phyloP scores from a whole-genome alignment of 2,329 filamentous ascomycete species.

The Nigrograna mackinnonii region DNA sequence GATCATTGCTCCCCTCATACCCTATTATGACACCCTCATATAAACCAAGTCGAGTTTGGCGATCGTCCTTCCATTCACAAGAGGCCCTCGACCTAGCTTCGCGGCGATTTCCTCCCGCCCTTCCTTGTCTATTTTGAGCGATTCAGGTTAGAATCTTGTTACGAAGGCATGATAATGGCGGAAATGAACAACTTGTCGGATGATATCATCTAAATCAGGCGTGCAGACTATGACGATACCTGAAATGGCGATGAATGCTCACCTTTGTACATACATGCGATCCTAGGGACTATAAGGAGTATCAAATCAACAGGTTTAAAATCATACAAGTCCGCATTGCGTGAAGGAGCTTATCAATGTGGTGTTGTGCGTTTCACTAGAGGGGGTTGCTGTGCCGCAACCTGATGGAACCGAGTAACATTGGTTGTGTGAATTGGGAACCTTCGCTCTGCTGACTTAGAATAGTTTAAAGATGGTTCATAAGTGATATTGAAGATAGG shows the following conservation, averaged over 20 bases:
- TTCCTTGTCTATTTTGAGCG: slow-evolving; percentile 39
- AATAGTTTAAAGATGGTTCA: too few species aligned
- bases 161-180: slow-evolving; percentile 42
- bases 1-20: slow-evolving; percentile 2
- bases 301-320: too few species aligned
- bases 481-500: too few species aligned
- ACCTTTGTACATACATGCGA: slow-evolving; percentile 36
- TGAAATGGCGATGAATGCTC: slow-evolving; percentile 17
- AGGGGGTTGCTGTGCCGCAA: too few species aligned
- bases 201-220: slow-evolving; percentile 21
- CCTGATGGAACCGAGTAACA: too few species aligned
- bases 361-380: too few species aligned
- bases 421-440: too few species aligned
- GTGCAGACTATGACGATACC: slow-evolving; percentile 16
- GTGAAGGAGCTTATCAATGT: too few species aligned
- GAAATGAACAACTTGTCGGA: slow-evolving; percentile 26
- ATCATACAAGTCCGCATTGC: too few species aligned
- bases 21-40: slow-evolving; percentile 7
- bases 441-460: too few species aligned
- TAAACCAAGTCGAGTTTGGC: too few species aligned
- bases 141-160: slow-evolving; percentile 32
- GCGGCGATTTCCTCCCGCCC: slow-evolving; percentile 20
- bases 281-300: too few species aligned
- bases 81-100: slow-evolving; percentile 4
- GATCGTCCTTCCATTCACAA: slow-evolving; percentile 5